Evolutionary conservation across 2,329 filamentous ascomycete genomes (phyloP).

Genomic region (Bertia moriformis): DNA sequence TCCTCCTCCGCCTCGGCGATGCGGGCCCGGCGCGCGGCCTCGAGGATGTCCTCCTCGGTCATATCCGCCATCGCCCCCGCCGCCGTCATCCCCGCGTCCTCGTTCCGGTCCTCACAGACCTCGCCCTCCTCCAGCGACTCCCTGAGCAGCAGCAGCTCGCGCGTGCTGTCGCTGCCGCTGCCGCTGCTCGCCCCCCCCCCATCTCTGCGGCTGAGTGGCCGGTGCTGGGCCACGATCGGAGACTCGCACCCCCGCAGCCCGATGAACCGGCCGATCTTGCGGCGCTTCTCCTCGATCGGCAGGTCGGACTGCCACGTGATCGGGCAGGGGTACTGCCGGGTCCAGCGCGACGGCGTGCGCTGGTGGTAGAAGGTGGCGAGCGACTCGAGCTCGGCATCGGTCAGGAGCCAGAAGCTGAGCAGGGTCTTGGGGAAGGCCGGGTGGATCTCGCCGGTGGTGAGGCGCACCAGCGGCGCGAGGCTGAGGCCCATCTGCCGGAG

Average conservation of each 20-base stretch:
- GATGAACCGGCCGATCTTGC: constrained; percentile 61
- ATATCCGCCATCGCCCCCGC: no score
- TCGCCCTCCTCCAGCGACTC: no score
- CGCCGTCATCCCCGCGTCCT: no score
- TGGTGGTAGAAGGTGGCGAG: constrained; percentile 65
- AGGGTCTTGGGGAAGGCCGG: constrained; percentile 51
- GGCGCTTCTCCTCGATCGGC: constrained; percentile 50
- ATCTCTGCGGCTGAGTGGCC: constrained; percentile 8
- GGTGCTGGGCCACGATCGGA: no score
- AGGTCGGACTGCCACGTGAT: constrained; percentile 29
- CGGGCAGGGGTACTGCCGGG: constrained; percentile 50
- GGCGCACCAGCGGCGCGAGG: constrained; percentile 52
- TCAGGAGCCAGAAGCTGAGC: constrained; percentile 61
- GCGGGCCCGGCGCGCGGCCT: not conserved
- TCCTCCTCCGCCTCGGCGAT: not conserved
- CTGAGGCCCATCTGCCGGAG: constrained; percentile 50
- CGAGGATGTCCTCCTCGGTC: not conserved
- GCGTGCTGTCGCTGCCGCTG: constrained; percentile 11
- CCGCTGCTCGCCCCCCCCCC: constrained; percentile 26
- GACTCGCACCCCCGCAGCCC: constrained; percentile 50
- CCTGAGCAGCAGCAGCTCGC: constrained; percentile 6
- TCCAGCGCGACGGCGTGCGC: constrained; percentile 37
- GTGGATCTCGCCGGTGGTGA: constrained; percentile 46
- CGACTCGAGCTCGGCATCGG: constrained; percentile 53
- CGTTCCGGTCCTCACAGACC: no score